A percentile compares a stretch with the other conserved stretches of the same genome.
These are phyloP conservation scores for Amanita pallidorosea DNA, from an alignment of 768 basidiomycete species.

Conservation along the genomic window DNA sequence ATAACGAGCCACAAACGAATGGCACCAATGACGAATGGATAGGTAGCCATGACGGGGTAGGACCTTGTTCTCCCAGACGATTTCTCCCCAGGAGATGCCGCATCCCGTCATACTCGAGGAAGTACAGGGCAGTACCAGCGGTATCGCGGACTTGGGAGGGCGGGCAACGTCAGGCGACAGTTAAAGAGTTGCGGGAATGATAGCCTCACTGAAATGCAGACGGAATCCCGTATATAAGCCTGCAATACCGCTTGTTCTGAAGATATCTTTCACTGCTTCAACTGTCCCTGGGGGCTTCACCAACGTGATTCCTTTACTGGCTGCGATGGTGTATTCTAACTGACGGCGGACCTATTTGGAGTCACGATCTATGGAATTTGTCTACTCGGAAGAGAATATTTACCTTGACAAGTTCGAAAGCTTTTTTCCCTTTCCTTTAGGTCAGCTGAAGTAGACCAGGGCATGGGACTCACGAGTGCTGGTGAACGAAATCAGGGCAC, in stretches of 20 bases:
- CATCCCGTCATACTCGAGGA: slow-evolving; percentile 89
- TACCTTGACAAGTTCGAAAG: slow-evolving; percentile 95
- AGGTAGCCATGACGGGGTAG: slow-evolving; percentile 79
- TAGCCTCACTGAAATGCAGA: slow-evolving; percentile 65
- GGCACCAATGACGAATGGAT: slow-evolving; percentile 72
- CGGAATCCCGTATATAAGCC: slow-evolving; percentile 80
- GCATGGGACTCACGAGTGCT: slow-evolving; percentile 61
- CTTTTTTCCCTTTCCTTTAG: slow-evolving; percentile 20
- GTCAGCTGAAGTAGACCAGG: background rate
- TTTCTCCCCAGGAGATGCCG: slow-evolving; percentile 75
- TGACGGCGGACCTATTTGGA: slow-evolving; percentile 72
- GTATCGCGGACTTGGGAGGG: slow-evolving; percentile 68
- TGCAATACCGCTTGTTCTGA: slow-evolving; percentile 44
- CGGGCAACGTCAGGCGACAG: background rate
- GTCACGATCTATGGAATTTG: background rate
- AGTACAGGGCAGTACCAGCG: slow-evolving; percentile 82
- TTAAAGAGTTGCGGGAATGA: background rate
- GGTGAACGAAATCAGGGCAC: slow-evolving; percentile 79
- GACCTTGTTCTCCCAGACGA: slow-evolving; percentile 70
- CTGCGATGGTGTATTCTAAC: slow-evolving; percentile 85
- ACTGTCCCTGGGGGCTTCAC: slow-evolving; percentile 69
- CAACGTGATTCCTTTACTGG: slow-evolving; percentile 60
- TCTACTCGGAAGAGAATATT: slow-evolving; percentile 8
- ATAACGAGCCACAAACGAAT: slow-evolving; percentile 83
- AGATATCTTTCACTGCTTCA: slow-evolving; percentile 74